Percentiles rank a stretch among this genome's conserved stretches.
Evolutionary conservation across 1,284 basidiomycete genomes (phyloP).

Genomic region (Cutaneotrichosporon cyanovorans): DNA sequence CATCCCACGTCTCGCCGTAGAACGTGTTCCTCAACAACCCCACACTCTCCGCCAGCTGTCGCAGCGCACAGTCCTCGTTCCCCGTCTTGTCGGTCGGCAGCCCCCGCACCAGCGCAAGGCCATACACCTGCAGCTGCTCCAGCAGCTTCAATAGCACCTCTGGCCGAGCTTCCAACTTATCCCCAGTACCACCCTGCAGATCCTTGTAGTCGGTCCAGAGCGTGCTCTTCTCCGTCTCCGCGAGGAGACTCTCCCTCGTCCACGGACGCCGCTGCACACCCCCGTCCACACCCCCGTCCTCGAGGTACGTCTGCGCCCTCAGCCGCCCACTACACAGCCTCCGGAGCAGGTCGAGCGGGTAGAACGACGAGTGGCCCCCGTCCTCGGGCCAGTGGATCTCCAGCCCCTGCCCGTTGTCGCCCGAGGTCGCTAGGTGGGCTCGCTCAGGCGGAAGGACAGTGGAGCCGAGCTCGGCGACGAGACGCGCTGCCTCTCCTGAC

Average conservation of each 20-base stretch:
- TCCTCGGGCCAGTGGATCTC: slow-evolving; percentile 8
- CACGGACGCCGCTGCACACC: slow-evolving; percentile 10
- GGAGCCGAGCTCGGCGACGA: slow-evolving; percentile 46
- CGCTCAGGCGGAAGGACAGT: slow-evolving; percentile 37
- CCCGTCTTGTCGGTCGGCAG: slow-evolving; percentile 56
- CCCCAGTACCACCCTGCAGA: slow-evolving; percentile 7
- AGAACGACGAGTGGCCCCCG: slow-evolving; percentile 9
- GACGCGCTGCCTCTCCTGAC: slow-evolving; percentile 21
- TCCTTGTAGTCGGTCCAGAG: slow-evolving; percentile 10
- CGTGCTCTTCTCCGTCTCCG: neutral
- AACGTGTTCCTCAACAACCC: slow-evolving; percentile 79
- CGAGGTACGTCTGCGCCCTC: slow-evolving; percentile 10
- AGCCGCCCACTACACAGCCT: slow-evolving; percentile 7
- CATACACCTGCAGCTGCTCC: slow-evolving; percentile 48
- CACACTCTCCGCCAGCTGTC: slow-evolving; percentile 58
- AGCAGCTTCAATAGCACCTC: slow-evolving; percentile 19
- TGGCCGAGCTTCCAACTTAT: slow-evolving; percentile 4
- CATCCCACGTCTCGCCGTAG: slow-evolving; percentile 88
- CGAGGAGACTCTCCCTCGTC: slow-evolving; percentile 5
- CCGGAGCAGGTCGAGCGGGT: slow-evolving; percentile 11
- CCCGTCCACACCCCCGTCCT: too few relatives aligned
- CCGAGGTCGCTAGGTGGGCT: slow-evolving; percentile 34
- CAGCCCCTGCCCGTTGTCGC: slow-evolving; percentile 9
- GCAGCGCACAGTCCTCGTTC: slow-evolving; percentile 59
- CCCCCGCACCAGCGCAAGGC: slow-evolving; percentile 51